Conservation (phyloP, 129 eudicot genomes). For the Gnaphalium uliginosum region DNA sequence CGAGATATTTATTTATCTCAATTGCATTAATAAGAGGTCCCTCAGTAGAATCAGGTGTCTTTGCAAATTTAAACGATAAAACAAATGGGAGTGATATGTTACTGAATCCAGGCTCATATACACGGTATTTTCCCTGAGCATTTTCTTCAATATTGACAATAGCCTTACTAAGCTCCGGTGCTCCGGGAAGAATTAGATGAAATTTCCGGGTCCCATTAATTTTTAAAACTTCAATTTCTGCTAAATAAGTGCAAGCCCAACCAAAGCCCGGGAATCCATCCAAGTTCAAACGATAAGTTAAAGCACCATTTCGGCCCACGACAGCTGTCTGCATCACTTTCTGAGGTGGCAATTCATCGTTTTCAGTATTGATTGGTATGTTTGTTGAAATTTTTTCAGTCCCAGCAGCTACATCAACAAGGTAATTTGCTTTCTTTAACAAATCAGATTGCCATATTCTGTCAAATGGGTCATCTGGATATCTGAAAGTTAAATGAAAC, state of each 20-base stretch:
- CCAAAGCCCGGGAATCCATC: conserved; percentile 82
- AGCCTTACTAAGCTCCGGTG: conserved; percentile 57
- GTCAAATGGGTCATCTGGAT: conserved; percentile 86
- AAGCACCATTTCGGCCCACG: conserved; percentile 68
- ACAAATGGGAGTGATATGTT: conserved; percentile 81
- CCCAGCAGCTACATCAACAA: conserved; percentile 87
- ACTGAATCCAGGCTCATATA: conserved; percentile 70
- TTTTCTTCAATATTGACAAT: conserved; percentile 73
- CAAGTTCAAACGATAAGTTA: conserved; percentile 71
- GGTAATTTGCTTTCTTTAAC: conserved; percentile 71
- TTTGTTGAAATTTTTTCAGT: conserved; percentile 65
- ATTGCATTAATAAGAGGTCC: conserved; percentile 88
- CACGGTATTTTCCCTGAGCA: conserved; percentile 70
- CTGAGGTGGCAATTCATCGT: conserved; percentile 68
- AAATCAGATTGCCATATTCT: conserved; percentile 83
- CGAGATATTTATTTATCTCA: conserved; percentile 69
- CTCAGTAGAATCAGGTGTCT: conserved; percentile 66
- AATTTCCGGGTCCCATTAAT: conserved; percentile 51
- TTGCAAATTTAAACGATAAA: conserved; percentile 59
- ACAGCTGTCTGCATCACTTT: conserved; percentile 95
- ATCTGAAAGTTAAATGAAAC: conserved; percentile 43
- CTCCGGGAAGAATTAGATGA: conserved; percentile 51
- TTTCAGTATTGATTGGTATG: conserved; percentile 48
- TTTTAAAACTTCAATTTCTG: conserved; percentile 70
- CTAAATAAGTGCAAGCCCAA: conserved; percentile 80